Conservation (phyloP, 176 grass and related monocot species). For the Cenchrus fungigraminus region DNA sequence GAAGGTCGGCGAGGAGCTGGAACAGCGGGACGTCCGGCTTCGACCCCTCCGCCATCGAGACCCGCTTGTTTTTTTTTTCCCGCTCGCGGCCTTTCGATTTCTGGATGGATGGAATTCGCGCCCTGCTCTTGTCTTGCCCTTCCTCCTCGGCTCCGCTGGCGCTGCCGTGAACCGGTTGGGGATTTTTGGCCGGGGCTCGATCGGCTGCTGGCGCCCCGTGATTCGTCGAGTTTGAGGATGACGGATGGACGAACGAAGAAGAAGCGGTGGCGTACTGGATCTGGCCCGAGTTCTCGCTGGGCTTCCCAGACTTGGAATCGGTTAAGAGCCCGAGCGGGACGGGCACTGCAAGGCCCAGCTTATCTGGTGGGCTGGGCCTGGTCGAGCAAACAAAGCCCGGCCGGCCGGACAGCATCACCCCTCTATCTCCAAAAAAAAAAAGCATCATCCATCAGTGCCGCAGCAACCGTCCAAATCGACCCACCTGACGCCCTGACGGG, state of each 20-base stretch:
- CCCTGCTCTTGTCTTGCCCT: neutral
- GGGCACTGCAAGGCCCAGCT: neutral
- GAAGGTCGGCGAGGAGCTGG: conserved; percentile 77
- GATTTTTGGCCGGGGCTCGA: conserved; percentile 5
- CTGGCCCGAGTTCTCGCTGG: neutral
- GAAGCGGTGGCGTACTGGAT: neutral
- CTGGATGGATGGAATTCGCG: neutral
- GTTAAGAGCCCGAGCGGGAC: neutral
- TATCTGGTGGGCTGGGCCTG: neutral
- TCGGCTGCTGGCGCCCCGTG: neutral
- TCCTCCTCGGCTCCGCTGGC: neutral
- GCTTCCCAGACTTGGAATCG: neutral
- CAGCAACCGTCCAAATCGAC: neutral
- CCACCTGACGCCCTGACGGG: too few species aligned
- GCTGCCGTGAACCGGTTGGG: conserved; percentile 14
- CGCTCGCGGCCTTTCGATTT: neutral
- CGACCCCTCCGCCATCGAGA: conserved; percentile 72
- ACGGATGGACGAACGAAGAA: neutral
- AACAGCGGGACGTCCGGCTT: conserved; percentile 82
- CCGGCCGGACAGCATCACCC: too few species aligned
- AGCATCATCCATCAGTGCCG: neutral
- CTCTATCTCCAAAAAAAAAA: too few species aligned
- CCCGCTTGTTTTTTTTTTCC: neutral
- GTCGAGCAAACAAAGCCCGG: neutral
- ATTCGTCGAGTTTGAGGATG: neutral